phyloP scores from a whole-genome alignment of 2,329 filamentous ascomycete genomes.

The Neoscytalidium dimidiatum region DNA sequence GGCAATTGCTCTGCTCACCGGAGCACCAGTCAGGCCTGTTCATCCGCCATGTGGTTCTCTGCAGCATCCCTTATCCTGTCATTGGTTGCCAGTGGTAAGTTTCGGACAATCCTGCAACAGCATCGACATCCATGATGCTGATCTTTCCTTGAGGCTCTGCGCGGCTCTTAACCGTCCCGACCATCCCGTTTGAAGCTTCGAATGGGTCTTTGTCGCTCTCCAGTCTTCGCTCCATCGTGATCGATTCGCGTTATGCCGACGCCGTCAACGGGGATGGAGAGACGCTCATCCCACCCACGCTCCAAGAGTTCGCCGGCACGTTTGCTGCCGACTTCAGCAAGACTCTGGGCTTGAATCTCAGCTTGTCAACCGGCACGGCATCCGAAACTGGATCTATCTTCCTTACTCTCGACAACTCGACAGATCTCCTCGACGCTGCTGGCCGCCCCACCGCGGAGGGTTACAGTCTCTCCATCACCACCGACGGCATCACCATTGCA shows the following conservation, averaged over 20 bases:
- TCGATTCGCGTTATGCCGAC: constrained; percentile 47
- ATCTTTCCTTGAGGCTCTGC: constrained; percentile 1
- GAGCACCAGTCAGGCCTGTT: no score
- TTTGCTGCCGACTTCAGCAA: constrained; percentile 45
- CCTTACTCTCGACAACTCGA: constrained; percentile 48
- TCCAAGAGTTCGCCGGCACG: constrained; percentile 49
- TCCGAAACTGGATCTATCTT: constrained; percentile 38
- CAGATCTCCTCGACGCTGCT: constrained; percentile 47
- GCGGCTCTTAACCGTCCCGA: constrained; percentile 22
- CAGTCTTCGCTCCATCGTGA: constrained; percentile 38
- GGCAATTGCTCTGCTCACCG: not conserved
- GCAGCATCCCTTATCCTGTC: not conserved
- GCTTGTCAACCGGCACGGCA: not conserved
- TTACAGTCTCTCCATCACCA: constrained; percentile 48
- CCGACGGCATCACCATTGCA: constrained; percentile 39
- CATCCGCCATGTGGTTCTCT: not conserved
- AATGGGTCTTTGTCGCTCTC: constrained; percentile 20
- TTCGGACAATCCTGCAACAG: not conserved
- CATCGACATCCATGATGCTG: not conserved
- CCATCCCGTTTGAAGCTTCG: constrained; percentile 19
- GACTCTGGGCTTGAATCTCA: constrained; percentile 12
- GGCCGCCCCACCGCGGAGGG: constrained; percentile 47
- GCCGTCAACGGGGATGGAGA: constrained; percentile 45
- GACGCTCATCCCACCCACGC: constrained; percentile 51
- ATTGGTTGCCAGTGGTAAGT: constrained; percentile 1